phyloP scores from a whole-genome alignment of 2,329 filamentous ascomycete species.

The Ceratocystis papillata region DNA sequence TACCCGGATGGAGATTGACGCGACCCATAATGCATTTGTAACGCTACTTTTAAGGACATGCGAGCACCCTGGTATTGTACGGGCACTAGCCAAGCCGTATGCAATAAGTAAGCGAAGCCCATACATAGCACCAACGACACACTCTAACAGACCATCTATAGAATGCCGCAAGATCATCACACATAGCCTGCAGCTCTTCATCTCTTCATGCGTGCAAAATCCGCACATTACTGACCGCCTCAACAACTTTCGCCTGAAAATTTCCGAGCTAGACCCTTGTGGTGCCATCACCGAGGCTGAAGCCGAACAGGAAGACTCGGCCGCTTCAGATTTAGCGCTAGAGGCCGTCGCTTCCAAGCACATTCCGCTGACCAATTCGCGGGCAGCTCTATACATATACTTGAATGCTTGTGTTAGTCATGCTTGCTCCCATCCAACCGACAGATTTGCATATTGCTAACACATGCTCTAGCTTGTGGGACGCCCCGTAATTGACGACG shows the following conservation, averaged over 20 bases:
- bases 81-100: constrained; percentile 42
- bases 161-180: constrained; percentile 41
- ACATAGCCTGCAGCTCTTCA: constrained; percentile 42
- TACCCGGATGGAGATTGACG: constrained; percentile 47
- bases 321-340: constrained; percentile 38
- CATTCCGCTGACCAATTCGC: constrained; percentile 59
- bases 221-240: constrained; percentile 44
- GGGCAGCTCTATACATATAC: constrained; percentile 76
- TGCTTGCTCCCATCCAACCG: neutral
- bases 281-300: neutral
- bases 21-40: constrained; percentile 52
- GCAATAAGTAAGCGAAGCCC: constrained; percentile 28
- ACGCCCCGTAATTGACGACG: constrained; percentile 73
- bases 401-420: constrained; percentile 64
- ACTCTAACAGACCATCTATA: constrained; percentile 27
- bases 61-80: constrained; percentile 48
- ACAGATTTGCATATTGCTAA: neutral
- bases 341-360: constrained; percentile 50
- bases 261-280: constrained; percentile 41
- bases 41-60: constrained; percentile 51
- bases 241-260: constrained; percentile 47
- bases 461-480: constrained; percentile 54
- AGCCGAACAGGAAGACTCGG: constrained; percentile 34
- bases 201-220: constrained; percentile 47
- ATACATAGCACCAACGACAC: neutral